Evolutionary conservation across 2,329 filamentous ascomycete species (phyloP), one percentile per base, ranked within the genome.

Genomic region (Ophiostoma piceae): DNA sequence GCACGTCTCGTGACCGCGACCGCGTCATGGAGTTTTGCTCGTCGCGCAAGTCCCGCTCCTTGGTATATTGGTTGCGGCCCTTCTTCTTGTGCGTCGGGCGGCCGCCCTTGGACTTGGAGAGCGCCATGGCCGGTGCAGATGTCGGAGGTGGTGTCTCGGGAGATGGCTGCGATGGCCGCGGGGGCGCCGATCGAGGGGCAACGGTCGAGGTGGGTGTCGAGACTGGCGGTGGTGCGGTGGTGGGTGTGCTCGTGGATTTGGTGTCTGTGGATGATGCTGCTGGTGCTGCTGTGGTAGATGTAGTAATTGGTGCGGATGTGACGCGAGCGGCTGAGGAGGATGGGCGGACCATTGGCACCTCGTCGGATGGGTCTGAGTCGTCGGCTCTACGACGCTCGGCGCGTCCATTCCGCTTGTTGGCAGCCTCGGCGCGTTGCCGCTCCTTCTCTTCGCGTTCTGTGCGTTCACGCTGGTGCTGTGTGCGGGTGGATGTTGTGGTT

Each of bases 11-110:
- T 72, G 82, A 79, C 74, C 83, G 78, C 70, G 86, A 85, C 72
- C 87, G 80, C 54, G 82, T 81, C 11, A 87, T 85, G 4, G 88
- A 88, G 65, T 47, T 60, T 35, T 82, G 84, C 37, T 87, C 85
- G 39, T 82, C 82, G 22, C 84, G 83, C 5, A 76, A 77, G 66
- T 92, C 90, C 65, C 88, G 86, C 73, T 94, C 90, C 76, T 90
- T 90, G 0, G 90, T 94, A 75, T 94, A 94, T 78, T 95, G 92
- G 73, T 94, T 95, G 73, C 90, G 88, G 22, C 90, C 88, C 74
- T 88, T 87, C 72, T 90, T 88, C 75, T 90, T 88, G 74, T 85
- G 83, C 7, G 88, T 84, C 74, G 87, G 85, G 75, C 88, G 83
- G 70, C 79, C 86, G 76, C 76, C 85, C 83, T 79, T 80, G 74